A percentile compares a stretch with the other conserved stretches of the same genome.
Evolutionary conservation across 2,329 filamentous ascomycete genomes (phyloP).

Genomic region (Exophiala mesophila): DNA sequence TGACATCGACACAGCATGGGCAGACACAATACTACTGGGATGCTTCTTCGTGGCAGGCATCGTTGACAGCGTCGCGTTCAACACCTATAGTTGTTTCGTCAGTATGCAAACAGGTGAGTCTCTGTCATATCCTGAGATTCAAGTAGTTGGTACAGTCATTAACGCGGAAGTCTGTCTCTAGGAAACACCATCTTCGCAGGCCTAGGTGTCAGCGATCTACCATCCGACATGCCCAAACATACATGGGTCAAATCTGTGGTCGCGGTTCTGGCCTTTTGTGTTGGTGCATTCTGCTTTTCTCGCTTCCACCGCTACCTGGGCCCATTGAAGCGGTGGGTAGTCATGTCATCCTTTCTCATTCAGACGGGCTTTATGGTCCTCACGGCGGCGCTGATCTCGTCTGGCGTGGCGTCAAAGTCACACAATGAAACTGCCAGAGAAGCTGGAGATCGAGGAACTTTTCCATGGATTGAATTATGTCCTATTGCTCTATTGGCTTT

Average conservation of each 20-base stretch:
- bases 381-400: conserved; percentile 16
- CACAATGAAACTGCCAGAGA: not conserved
- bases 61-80: conserved; percentile 41
- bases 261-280: conserved; percentile 32
- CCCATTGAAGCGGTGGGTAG: conserved; percentile 33
- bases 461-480: conserved; percentile 20
- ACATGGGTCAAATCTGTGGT: conserved; percentile 32
- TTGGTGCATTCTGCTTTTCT: conserved; percentile 35
- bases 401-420: not conserved
- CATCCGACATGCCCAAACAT: conserved; percentile 24
- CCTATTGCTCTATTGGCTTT: conserved; percentile 37
- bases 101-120: conserved; percentile 41
- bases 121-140: not conserved
- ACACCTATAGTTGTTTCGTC: conserved; percentile 41
- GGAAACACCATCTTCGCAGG: conserved; percentile 40
- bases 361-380: conserved; percentile 33
- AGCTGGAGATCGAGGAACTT: not conserved
- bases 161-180: conserved; percentile 13
- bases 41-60: conserved; percentile 38
- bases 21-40: conserved; percentile 2
- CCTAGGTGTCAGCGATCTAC: conserved; percentile 35
- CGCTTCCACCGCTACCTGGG: conserved; percentile 30
- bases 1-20: conserved; percentile 5
- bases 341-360: conserved; percentile 34
- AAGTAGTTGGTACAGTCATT: not conserved